These are phyloP conservation scores for Larix kaempferi DNA, from an alignment of 75 land plant species.

Conservation along the genomic window DNA sequence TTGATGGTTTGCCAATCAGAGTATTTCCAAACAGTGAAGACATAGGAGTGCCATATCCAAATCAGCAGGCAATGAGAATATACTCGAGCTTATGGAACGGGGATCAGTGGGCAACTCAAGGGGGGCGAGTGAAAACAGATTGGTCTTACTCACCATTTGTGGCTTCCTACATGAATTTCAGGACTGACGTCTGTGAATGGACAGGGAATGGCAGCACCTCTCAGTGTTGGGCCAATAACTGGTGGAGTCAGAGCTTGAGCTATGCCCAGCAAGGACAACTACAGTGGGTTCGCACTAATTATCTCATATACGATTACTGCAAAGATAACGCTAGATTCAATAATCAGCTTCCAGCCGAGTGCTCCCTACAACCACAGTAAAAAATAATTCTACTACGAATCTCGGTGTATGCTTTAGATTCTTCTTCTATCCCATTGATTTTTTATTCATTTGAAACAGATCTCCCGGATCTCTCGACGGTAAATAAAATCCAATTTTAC, in stretches of 20 bases:
- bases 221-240: background rate
- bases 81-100: conserved; percentile 27
- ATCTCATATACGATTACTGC: conserved; percentile 44
- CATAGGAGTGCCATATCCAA: conserved; percentile 23
- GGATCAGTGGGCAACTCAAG: conserved; percentile 33
- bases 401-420: too few relatives aligned
- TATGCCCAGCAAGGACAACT: conserved; percentile 14
- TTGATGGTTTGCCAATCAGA: conserved; percentile 22
- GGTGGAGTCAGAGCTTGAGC: conserved; percentile 9
- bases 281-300: conserved; percentile 29
- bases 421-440: too few relatives aligned
- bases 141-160: conserved; percentile 29
- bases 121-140: conserved; percentile 13
- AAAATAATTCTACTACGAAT: too few relatives aligned
- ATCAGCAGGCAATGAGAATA: conserved; percentile 22
- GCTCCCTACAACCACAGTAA: background rate
- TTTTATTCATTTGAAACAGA: too few relatives aligned
- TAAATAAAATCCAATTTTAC: too few relatives aligned
- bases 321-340: conserved; percentile 23
- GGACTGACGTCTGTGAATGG: too few relatives aligned
- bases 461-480: too few relatives aligned
- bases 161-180: background rate
- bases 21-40: conserved; percentile 25
- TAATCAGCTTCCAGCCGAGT: conserved; percentile 16
- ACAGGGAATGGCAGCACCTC: too few relatives aligned